Percentiles rank a stretch among this genome's conserved stretches.
Evolutionary conservation across 345 rosid species (phyloP).

Genomic region (Pugionium cornutum): DNA sequence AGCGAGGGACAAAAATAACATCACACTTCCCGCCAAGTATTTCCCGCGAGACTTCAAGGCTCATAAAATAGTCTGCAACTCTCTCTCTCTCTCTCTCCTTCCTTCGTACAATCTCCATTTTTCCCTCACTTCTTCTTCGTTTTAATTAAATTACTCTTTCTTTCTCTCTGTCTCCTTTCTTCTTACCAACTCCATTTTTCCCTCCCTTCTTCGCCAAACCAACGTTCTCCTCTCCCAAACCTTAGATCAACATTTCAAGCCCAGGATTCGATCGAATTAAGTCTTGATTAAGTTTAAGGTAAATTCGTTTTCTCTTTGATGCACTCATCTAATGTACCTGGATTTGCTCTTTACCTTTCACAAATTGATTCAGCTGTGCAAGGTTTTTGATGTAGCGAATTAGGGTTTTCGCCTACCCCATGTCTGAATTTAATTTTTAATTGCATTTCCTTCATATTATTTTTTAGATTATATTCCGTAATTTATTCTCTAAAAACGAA

Average conservation of each 20-base stretch:
- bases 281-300: slow-evolving; percentile 18
- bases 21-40: slow-evolving; percentile 25
- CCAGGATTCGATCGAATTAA: slow-evolving; percentile 18
- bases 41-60: slow-evolving; percentile 28
- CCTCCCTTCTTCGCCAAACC: too few species aligned
- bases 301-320: slow-evolving; percentile 13
- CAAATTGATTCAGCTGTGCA: neutral
- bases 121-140: slow-evolving; percentile 8
- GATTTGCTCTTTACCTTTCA: neutral
- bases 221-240: neutral
- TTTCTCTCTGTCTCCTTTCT: neutral
- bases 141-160: slow-evolving; percentile 5
- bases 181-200: neutral
- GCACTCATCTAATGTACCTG: neutral
- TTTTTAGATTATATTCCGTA: neutral
- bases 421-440: neutral
- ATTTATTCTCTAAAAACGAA: neutral
- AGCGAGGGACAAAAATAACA: neutral
- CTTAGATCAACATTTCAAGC: slow-evolving; percentile 16
- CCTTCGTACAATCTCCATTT: neutral
- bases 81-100: neutral
- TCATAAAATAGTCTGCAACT: neutral
- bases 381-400: neutral
- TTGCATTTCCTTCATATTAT: neutral
- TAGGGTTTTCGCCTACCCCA: slow-evolving; percentile 18